These are phyloP conservation scores for Mangifera indica DNA, from an alignment of 345 rosid genomes.

Conservation along the genomic window DNA sequence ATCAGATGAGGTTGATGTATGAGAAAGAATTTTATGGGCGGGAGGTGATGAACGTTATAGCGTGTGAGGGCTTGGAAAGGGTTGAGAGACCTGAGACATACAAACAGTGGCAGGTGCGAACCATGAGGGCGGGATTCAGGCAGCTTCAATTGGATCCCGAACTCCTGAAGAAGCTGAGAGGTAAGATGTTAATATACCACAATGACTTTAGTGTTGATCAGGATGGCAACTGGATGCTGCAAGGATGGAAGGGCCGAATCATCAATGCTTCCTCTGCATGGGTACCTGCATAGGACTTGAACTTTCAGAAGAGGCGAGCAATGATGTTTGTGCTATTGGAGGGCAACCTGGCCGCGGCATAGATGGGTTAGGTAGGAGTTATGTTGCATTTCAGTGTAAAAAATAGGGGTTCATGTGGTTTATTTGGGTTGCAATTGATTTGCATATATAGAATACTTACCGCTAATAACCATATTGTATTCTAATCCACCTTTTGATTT, in stretches of 20 bases:
- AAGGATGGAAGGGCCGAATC: conserved; percentile 85
- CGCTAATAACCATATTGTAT: too few species aligned
- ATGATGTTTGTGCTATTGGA: conserved; percentile 2
- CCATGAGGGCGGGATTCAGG: conserved; percentile 63
- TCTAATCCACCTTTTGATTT: too few species aligned
- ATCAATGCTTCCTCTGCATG: conserved; percentile 62
- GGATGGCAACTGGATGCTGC: conserved; percentile 68
- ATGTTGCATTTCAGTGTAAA: neutral
- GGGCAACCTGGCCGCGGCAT: neutral
- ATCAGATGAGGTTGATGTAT: conserved; percentile 52
- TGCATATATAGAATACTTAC: neutral
- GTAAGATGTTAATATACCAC: conserved; percentile 38
- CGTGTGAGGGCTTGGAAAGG: conserved; percentile 79
- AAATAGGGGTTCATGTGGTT: neutral
- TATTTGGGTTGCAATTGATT: neutral
- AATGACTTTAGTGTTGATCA: conserved; percentile 52
- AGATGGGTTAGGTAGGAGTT: neutral
- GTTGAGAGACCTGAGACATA: conserved; percentile 82
- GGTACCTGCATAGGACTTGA: conserved; percentile 43
- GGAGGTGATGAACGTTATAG: conserved; percentile 58
- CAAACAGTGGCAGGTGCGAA: conserved; percentile 73
- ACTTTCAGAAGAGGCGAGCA: conserved; percentile 17
- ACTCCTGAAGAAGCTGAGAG: conserved; percentile 43
- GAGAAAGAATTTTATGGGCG: conserved; percentile 68
- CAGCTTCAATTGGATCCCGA: conserved; percentile 47